Percentiles rank a stretch among this genome's conserved stretches.
phyloP scores from a whole-genome alignment of 2,329 filamentous ascomycete species.

The Parastagonospora avenae region DNA sequence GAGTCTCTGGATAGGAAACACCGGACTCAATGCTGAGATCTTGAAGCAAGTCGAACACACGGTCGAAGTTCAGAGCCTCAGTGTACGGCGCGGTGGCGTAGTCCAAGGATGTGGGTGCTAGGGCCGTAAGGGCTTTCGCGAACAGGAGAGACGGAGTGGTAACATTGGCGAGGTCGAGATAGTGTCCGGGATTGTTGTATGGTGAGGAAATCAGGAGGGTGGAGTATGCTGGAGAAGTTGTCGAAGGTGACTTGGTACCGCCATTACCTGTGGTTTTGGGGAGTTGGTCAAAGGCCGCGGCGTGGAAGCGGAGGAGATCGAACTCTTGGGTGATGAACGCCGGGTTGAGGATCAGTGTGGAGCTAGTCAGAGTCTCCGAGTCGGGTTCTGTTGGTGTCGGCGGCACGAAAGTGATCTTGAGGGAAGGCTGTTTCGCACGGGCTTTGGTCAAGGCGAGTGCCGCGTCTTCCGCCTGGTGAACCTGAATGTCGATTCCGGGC shows the following conservation, averaged over 20 bases:
- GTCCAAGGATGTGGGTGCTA: constrained; percentile 67
- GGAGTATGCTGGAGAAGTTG: constrained; percentile 15
- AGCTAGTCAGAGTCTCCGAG: not conserved
- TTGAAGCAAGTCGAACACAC: constrained; percentile 65
- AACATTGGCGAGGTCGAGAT: constrained; percentile 72
- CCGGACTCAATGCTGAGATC: constrained; percentile 56
- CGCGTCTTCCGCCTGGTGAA: not conserved
- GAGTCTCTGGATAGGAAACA: constrained; percentile 62
- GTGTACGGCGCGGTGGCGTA: constrained; percentile 79
- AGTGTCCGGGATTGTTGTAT: constrained; percentile 72
- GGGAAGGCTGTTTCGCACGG: not conserved
- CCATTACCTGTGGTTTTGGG: not conserved
- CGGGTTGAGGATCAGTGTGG: constrained; percentile 26
- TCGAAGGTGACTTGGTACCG: not conserved
- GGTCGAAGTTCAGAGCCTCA: constrained; percentile 76
- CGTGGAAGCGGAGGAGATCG: constrained; percentile 40
- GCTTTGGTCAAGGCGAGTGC: not conserved
- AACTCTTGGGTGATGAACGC: constrained; percentile 36
- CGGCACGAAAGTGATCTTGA: not conserved
- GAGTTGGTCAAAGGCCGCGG: constrained; percentile 38
- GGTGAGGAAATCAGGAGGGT: constrained; percentile 71
- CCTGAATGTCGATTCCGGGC: not conserved
- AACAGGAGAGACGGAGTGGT: constrained; percentile 70
- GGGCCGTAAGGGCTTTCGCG: constrained; percentile 69
- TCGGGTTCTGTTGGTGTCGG: not conserved